Percentiles rank a stretch among this genome's conserved stretches.
These are phyloP conservation scores for Ganoderma boninense DNA, from an alignment of 1,284 basidiomycete genomes.

Conservation along the genomic window DNA sequence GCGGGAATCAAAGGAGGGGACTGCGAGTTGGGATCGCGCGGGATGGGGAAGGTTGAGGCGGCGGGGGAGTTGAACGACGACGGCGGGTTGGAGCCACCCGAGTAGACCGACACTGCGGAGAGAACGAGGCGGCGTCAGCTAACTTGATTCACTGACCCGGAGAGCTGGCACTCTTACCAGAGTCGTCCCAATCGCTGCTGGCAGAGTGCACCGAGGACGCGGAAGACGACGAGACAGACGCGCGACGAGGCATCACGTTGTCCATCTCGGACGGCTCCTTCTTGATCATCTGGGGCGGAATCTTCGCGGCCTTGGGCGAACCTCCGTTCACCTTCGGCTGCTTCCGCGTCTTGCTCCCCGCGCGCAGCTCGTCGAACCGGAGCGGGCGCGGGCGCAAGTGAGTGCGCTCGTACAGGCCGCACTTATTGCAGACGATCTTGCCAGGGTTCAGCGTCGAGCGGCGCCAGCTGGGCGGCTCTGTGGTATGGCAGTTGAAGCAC, in stretches of 20 bases:
- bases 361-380: conserved; percentile 84
- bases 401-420: conserved; percentile 86
- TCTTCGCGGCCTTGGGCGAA: conserved; percentile 50
- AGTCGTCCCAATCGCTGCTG: conserved; percentile 79
- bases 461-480: conserved; percentile 86
- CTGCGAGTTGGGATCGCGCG: conserved; percentile 59
- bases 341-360: conserved; percentile 82
- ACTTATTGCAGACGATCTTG: conserved; percentile 92
- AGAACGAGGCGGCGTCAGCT: conserved; percentile 16
- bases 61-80: conserved; percentile 74
- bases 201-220: conserved; percentile 60
- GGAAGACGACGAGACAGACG: conserved; percentile 68
- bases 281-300: conserved; percentile 57
- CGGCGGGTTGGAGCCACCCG: conserved; percentile 64
- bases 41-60: conserved; percentile 62
- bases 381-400: conserved; percentile 81
- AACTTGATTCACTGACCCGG: background rate
- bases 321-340: conserved; percentile 50
- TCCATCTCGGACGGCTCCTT: conserved; percentile 61
- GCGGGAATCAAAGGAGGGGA: conserved; percentile 59
- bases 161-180: conserved; percentile 53
- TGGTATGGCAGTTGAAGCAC: conserved; percentile 89
- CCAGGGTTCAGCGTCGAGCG: conserved; percentile 86
- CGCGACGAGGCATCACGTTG: conserved; percentile 55
- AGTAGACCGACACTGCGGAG: conserved; percentile 68